Conservation (phyloP, 352 stramenopile species). For the Phytophthora macrochlamydospora region DNA sequence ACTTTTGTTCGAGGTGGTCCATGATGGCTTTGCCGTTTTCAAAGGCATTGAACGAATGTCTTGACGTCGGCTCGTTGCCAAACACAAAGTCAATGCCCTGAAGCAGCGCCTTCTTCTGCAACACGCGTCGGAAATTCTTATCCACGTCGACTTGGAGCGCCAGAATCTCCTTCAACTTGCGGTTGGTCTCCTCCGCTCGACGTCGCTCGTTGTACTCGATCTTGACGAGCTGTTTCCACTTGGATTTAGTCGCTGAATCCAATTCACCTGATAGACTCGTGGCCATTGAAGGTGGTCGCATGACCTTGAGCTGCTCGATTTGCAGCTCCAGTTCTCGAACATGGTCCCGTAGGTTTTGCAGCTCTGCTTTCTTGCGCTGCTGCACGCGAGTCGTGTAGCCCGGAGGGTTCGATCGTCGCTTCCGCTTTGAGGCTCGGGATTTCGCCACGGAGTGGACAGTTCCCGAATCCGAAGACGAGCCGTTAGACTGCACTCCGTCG, state of each 20-base stretch:
- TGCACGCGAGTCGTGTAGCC: constrained; percentile 26
- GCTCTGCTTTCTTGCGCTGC: constrained; percentile 25
- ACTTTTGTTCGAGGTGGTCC: constrained; percentile 15
- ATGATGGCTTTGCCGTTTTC: constrained; percentile 26
- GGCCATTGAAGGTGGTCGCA: background rate
- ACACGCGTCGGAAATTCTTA: constrained; percentile 10
- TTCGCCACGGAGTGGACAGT: background rate
- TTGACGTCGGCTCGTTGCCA: constrained; percentile 19
- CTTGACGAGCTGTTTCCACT: constrained; percentile 18
- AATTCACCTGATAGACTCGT: background rate
- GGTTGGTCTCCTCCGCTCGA: constrained; percentile 28
- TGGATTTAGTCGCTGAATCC: background rate
- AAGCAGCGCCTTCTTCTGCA: constrained; percentile 22
- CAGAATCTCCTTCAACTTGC: constrained; percentile 18
- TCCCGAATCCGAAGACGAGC: background rate
- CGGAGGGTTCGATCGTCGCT: constrained; percentile 6
- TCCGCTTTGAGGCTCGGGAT: constrained; percentile 2
- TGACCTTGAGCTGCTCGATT: constrained; percentile 3
- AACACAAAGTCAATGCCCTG: constrained; percentile 29
- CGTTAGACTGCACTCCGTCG: background rate
- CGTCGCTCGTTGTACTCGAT: constrained; percentile 10
- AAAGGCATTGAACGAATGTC: constrained; percentile 17
- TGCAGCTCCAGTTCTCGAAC: constrained; percentile 18
- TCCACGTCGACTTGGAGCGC: constrained; percentile 13
- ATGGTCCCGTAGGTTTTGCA: constrained; percentile 25